Evolutionary conservation across 2,329 filamentous ascomycete genomes (phyloP), one percentile per base, ranked within the genome.

Genomic region (Trematosphaeria pertusa): DNA sequence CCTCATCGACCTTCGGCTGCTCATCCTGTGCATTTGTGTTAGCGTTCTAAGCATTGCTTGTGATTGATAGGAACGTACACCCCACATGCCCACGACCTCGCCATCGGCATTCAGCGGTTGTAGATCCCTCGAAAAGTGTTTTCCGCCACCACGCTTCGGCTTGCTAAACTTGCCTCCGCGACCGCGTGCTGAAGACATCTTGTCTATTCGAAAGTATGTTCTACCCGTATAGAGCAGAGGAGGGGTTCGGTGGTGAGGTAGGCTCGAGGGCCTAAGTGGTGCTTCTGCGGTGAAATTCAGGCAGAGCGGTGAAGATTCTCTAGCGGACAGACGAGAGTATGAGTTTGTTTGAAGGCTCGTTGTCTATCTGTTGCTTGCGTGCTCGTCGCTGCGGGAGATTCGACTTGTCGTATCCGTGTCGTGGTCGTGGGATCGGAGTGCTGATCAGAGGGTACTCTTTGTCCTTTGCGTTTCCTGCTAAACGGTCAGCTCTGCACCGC

Each of bases 131-230:
- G 92, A 97, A 78, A 95, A 99, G 69, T 96, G 87, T 76, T 97
- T 96, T 67, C 94, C 94, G 54, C 93, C 92, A 81, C 93, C 93
- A 76, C 93, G 84, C 62, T 90, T 91, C 60, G 88, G 91, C 80
- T 97, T 97, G 78, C 86, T 89, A 74, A 93, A 96, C 78, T 97
- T 97, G 75, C 92, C 91, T 65, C 88, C 91, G 70, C 92, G 88
- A 62, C 90, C 91, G 70, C 91, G 72, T 59, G 73, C 72, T 50
- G 87, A 78, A 72, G 81, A 81, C 74, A 78, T 81, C 54, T 52
- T 64, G 59, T 55, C 43, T 51, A 46, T 58, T 43, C 46, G 47
- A 37, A 32, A 40, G 56, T 48, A 41, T 37, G 24, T 43, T 12
- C 30, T 26, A 24, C 15, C 18, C 18, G 20, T 33, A 15, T 8